Percentiles rank a stretch among this genome's conserved stretches.
Evolutionary conservation across 2,329 filamentous ascomycete genomes (phyloP).

Genomic region (Trichoderma brevicompactum): DNA sequence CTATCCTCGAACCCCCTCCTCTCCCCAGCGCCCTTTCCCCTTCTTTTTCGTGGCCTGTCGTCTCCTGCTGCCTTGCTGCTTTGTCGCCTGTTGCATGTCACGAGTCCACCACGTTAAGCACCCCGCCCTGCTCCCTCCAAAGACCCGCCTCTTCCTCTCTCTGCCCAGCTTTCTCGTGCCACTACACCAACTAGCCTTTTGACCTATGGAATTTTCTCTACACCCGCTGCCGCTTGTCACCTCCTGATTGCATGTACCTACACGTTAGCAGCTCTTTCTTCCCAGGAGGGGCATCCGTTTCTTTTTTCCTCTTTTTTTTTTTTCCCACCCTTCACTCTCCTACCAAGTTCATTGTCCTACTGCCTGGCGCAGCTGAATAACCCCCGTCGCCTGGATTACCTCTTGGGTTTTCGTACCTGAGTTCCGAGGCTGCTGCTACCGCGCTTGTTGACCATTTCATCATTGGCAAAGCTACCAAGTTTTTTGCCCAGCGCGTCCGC

Average conservation of each 20-base stretch:
- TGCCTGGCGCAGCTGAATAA: conserved; percentile 36
- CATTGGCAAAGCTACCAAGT: conserved; percentile 25
- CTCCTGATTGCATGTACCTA: conserved; percentile 36
- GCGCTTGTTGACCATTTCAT: conserved; percentile 18
- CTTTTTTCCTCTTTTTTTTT: background rate
- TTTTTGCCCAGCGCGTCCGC: conserved; percentile 24
- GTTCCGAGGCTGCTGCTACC: conserved; percentile 17
- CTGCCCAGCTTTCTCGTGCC: conserved; percentile 29
- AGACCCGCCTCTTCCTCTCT: conserved; percentile 29
- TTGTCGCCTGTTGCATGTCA: conserved; percentile 31
- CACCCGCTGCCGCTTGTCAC: conserved; percentile 26
- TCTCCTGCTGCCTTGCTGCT: conserved; percentile 25
- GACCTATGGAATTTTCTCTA: conserved; percentile 30
- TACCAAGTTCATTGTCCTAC: conserved; percentile 32
- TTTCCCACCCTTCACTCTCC: conserved; percentile 15
- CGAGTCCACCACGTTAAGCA: conserved; percentile 31
- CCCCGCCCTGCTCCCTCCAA: conserved; percentile 29
- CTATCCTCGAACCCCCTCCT: background rate
- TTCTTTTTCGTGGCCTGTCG: conserved; percentile 6
- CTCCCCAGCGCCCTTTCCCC: conserved; percentile 4
- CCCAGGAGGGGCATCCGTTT: conserved; percentile 24
- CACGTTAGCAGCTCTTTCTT: conserved; percentile 29
- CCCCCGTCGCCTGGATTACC: background rate
- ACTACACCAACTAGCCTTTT: conserved; percentile 28
- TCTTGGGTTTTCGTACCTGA: conserved; percentile 4